Evolutionary conservation across 2,329 filamentous ascomycete species (phyloP).

Genomic region (Xylaria arbuscula): DNA sequence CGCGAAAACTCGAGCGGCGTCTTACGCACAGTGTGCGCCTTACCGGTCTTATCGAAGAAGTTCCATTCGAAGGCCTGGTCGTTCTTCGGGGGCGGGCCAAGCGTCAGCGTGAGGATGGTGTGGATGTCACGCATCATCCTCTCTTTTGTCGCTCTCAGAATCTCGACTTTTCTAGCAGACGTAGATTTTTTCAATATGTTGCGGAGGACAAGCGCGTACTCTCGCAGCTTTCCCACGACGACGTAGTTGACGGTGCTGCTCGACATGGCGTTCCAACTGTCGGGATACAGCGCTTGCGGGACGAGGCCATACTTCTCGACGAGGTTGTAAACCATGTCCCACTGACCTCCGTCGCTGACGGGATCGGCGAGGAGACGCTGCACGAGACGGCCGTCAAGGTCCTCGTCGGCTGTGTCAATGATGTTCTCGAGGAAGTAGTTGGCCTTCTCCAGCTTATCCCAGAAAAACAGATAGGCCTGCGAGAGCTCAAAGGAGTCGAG

Average conservation of each 20-base stretch:
- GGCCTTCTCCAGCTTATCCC: slow-evolving; percentile 92
- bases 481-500: slow-evolving; percentile 85
- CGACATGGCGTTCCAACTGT: slow-evolving; percentile 81
- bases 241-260: slow-evolving; percentile 76
- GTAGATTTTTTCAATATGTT: slow-evolving; percentile 51
- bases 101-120: slow-evolving; percentile 81
- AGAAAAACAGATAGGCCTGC: slow-evolving; percentile 90
- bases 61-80: slow-evolving; percentile 81
- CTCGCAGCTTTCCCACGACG: slow-evolving; percentile 86
- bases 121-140: slow-evolving; percentile 84
- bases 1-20: slow-evolving; percentile 79
- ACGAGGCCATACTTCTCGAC: slow-evolving; percentile 91
- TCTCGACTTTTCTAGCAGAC: slow-evolving; percentile 51
- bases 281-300: slow-evolving; percentile 83
- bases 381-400: slow-evolving; percentile 78
- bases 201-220: slow-evolving; percentile 81
- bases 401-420: slow-evolving; percentile 76
- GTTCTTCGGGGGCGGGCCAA: slow-evolving; percentile 80
- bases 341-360: slow-evolving; percentile 85
- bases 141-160: slow-evolving; percentile 67
- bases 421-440: slow-evolving; percentile 91
- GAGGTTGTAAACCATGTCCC: slow-evolving; percentile 91
- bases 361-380: slow-evolving; percentile 75
- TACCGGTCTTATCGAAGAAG: slow-evolving; percentile 76
- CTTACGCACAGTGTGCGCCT: slow-evolving; percentile 69